These are phyloP conservation scores for Lasiodiplodia theobromae DNA, from an alignment of 2,329 filamentous ascomycete genomes.

Conservation along the genomic window DNA sequence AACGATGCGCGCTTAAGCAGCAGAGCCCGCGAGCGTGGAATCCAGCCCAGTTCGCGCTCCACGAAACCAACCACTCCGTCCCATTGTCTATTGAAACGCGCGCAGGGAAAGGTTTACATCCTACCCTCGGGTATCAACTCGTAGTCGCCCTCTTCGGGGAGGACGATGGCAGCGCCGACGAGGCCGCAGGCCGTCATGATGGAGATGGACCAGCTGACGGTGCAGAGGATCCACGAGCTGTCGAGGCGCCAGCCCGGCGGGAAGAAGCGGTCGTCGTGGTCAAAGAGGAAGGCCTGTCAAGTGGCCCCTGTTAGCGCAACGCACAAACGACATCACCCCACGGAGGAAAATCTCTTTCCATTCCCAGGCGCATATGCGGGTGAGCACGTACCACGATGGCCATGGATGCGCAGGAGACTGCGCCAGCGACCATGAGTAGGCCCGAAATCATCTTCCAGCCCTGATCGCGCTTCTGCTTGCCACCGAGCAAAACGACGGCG, in stretches of 20 bases:
- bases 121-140: slow-evolving; percentile 67
- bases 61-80: slow-evolving; percentile 13
- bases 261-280: slow-evolving; percentile 83
- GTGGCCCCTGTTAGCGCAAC: not conserved
- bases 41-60: slow-evolving; percentile 18
- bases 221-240: slow-evolving; percentile 76
- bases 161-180: slow-evolving; percentile 69
- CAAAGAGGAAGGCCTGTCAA: slow-evolving; percentile 77
- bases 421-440: slow-evolving; percentile 69
- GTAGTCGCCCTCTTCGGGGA: slow-evolving; percentile 86
- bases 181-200: slow-evolving; percentile 65
- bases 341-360: not conserved
- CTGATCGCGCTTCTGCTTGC: slow-evolving; percentile 77
- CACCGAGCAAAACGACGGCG: slow-evolving; percentile 76
- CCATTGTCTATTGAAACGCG: slow-evolving; percentile 11
- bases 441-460: slow-evolving; percentile 81
- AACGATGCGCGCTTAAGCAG: slow-evolving; percentile 9
- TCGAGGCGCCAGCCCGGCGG: slow-evolving; percentile 79
- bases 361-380: not conserved
- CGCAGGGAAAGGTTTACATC: slow-evolving; percentile 9
- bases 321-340: not conserved
- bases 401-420: slow-evolving; percentile 79
- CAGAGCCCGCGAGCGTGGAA: slow-evolving; percentile 21
- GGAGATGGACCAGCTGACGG: slow-evolving; percentile 65
- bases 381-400: slow-evolving; percentile 75